These are phyloP conservation scores for Suhomyces choctaworum DNA, from an alignment of 1,139 yeast genomes.

Conservation along the genomic window DNA sequence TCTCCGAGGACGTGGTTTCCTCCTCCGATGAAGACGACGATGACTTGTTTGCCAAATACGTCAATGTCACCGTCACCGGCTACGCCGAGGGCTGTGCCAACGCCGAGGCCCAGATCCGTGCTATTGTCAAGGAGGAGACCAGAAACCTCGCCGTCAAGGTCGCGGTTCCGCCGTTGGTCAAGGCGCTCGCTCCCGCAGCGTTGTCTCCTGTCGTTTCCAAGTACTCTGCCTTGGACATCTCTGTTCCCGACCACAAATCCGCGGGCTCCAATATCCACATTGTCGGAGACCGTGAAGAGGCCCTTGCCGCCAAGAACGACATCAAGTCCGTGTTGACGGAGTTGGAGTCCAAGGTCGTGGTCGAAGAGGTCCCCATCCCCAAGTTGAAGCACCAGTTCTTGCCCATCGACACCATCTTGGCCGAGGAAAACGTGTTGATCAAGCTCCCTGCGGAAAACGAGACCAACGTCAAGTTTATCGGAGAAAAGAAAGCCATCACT, in stretches of 20 bases:
- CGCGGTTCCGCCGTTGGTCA: constrained; percentile 45
- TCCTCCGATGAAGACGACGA: constrained; percentile 31
- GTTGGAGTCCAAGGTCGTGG: constrained; percentile 39
- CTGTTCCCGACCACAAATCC: constrained; percentile 39
- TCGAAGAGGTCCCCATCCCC: constrained; percentile 47
- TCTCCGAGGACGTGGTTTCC: constrained; percentile 16
- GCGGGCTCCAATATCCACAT: constrained; percentile 36
- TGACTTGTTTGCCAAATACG: constrained; percentile 54
- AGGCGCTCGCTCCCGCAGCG: constrained; percentile 51
- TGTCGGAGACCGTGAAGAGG: constrained; percentile 66
- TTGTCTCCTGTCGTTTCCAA: constrained; percentile 26
- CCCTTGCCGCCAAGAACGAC: constrained; percentile 48
- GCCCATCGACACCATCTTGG: constrained; percentile 47
- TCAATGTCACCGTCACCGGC: constrained; percentile 73
- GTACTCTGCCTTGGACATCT: constrained; percentile 31
- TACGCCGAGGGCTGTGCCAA: constrained; percentile 78
- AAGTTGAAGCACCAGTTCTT: constrained; percentile 46
- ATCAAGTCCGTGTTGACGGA: constrained; percentile 49
- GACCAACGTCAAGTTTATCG: constrained; percentile 61
- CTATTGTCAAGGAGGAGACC: constrained; percentile 75
- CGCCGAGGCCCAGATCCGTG: constrained; percentile 70
- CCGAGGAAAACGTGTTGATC: constrained; percentile 62
- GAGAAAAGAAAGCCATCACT: constrained; percentile 54
- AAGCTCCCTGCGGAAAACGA: constrained; percentile 52
- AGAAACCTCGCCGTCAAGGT: constrained; percentile 54